A percentile compares a stretch with the other conserved stretches of the same genome.
These are phyloP conservation scores for Debaryomyces subglobosus DNA, from an alignment of 1,139 yeast species.

Conservation along the genomic window DNA sequence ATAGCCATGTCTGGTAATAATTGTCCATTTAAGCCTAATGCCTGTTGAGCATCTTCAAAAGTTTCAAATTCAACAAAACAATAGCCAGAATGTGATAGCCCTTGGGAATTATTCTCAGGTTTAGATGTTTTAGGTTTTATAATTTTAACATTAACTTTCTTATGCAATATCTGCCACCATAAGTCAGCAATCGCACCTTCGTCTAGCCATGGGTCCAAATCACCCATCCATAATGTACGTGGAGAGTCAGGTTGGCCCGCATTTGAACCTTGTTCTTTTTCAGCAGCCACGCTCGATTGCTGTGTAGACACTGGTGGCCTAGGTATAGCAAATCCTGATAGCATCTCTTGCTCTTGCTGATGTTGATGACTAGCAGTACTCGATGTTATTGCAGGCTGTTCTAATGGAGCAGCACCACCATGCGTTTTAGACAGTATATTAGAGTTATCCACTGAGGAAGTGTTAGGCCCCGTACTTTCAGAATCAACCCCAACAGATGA, in stretches of 20 bases:
- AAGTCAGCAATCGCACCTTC: slow-evolving; percentile 59
- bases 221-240: slow-evolving; percentile 78
- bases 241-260: slow-evolving; percentile 36
- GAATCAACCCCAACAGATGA: neutral
- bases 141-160: slow-evolving; percentile 52
- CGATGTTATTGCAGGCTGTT: slow-evolving; percentile 23
- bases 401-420: neutral
- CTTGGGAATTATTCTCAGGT: slow-evolving; percentile 29
- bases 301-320: slow-evolving; percentile 47
- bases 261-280: slow-evolving; percentile 13
- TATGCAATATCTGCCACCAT: slow-evolving; percentile 55
- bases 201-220: slow-evolving; percentile 73
- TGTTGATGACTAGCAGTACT: slow-evolving; percentile 49
- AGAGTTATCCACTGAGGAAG: neutral
- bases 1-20: slow-evolving; percentile 59
- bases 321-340: slow-evolving; percentile 43
- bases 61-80: slow-evolving; percentile 72
- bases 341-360: slow-evolving; percentile 49
- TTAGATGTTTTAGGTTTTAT: slow-evolving; percentile 48
- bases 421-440: neutral
- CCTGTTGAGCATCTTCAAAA: slow-evolving; percentile 66
- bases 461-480: neutral
- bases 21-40: slow-evolving; percentile 65
- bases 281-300: slow-evolving; percentile 33
- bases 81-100: slow-evolving; percentile 64